Percentiles rank a stretch among this genome's conserved stretches.
Evolutionary conservation across 345 rosid genomes (phyloP).

Genomic region (Ceriops tagal): DNA sequence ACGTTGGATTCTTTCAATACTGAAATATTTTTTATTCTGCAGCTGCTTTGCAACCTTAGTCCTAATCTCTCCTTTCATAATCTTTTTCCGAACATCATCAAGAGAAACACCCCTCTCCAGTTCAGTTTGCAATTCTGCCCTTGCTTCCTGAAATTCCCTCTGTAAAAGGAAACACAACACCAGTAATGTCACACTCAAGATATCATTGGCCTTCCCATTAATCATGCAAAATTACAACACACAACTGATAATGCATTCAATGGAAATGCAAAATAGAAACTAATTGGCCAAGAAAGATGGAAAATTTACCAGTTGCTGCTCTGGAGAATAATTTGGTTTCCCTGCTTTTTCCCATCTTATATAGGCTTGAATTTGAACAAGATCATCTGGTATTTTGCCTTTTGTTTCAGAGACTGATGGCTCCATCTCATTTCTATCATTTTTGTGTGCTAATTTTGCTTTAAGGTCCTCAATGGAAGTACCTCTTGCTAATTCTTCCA

Average conservation of each 20-base stretch:
- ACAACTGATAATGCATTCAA: neutral
- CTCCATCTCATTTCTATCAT: slow-evolving; percentile 42
- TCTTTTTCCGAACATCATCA: slow-evolving; percentile 52
- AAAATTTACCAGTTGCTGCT: slow-evolving; percentile 47
- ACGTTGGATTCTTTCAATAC: slow-evolving; percentile 65
- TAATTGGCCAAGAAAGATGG: slow-evolving; percentile 9
- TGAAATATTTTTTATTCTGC: slow-evolving; percentile 36
- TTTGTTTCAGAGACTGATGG: slow-evolving; percentile 29
- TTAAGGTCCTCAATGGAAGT: slow-evolving; percentile 71
- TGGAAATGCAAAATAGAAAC: slow-evolving; percentile 4
- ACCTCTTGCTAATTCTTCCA: slow-evolving; percentile 77
- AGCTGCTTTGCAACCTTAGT: slow-evolving; percentile 39
- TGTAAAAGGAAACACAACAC: slow-evolving; percentile 19
- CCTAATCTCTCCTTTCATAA: slow-evolving; percentile 49
- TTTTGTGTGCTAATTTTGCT: slow-evolving; percentile 53
- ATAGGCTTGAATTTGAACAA: slow-evolving; percentile 59
- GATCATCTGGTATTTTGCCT: slow-evolving; percentile 52
- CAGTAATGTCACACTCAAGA: slow-evolving; percentile 10
- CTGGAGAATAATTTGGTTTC: slow-evolving; percentile 58
- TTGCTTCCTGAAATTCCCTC: slow-evolving; percentile 73
- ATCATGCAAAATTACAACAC: neutral
- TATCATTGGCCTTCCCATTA: slow-evolving; percentile 6
- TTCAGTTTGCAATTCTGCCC: slow-evolving; percentile 57
- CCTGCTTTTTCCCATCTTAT: slow-evolving; percentile 80
- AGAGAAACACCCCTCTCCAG: slow-evolving; percentile 50